Conservation (phyloP, 2,329 filamentous ascomycete genomes). For the Periconia macrospinosa region DNA sequence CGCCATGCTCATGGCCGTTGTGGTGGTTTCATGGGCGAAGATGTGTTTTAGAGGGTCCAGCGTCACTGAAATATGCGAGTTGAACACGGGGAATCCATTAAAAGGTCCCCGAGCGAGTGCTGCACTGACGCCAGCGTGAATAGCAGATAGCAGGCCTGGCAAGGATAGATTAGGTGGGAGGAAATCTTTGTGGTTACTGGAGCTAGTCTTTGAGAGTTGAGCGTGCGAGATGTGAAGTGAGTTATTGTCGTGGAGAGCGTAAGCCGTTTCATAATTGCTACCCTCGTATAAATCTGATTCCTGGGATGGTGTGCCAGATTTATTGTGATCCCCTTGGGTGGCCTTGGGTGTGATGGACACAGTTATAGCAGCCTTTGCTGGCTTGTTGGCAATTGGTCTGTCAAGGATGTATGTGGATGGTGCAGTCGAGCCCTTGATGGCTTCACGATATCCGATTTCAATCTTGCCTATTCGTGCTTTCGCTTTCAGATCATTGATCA, state of each 20-base stretch:
- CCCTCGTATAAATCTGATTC: slow-evolving; percentile 31
- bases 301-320: slow-evolving; percentile 10
- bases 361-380: slow-evolving; percentile 75
- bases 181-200: slow-evolving; percentile 45
- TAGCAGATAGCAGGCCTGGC: slow-evolving; percentile 52
- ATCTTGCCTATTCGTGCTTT: slow-evolving; percentile 86
- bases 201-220: slow-evolving; percentile 46
- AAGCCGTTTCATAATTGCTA: slow-evolving; percentile 30
- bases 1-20: slow-evolving; percentile 68
- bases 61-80: slow-evolving; percentile 69
- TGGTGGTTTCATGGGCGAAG: slow-evolving; percentile 64
- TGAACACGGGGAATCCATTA: slow-evolving; percentile 77
- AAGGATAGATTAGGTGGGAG: slow-evolving; percentile 59
- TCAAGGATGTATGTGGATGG: slow-evolving; percentile 70
- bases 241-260: slow-evolving; percentile 65
- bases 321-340: slow-evolving; percentile 18
- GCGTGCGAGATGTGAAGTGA: slow-evolving; percentile 61
- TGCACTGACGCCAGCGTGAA: slow-evolving; percentile 79
- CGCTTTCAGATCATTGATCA: slow-evolving; percentile 86
- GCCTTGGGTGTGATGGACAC: slow-evolving; percentile 66
- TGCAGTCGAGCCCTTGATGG: slow-evolving; percentile 61
- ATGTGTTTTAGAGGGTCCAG: slow-evolving; percentile 68
- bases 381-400: slow-evolving; percentile 76
- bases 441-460: slow-evolving; percentile 93
- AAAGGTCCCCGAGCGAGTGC: slow-evolving; percentile 84